Base-by-base conservation (phyloP, 2,329 filamentous ascomycete species). In the Phoma sp. region DNA sequence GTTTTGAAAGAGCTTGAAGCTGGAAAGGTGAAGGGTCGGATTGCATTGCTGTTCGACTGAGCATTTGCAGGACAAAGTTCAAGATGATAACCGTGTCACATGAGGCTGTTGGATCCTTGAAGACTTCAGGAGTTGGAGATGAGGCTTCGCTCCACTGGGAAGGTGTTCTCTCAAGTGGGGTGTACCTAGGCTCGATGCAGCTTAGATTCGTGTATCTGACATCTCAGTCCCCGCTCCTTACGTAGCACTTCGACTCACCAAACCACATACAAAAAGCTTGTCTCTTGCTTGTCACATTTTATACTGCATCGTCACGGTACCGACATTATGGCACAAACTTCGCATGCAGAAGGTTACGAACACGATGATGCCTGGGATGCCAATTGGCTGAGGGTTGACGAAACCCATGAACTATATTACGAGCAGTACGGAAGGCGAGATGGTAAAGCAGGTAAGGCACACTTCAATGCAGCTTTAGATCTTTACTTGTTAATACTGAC, bases 371-470 rank as follows among this genome's bases (percentile, higher is more conserved):
- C 74, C 14, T 77, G 74, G 57, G 69, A 75, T 40, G 30, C 49
- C 18, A 67, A 72, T 11, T 67, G 61, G 48, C 59, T 77, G 14
- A 40, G 61, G 20, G 73, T 76, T 6, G 66, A 74, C 39, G 62
- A 68, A 4, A 62, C 71, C 14, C 76, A 78, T 45, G 65, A 64
- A 34, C 47, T 77, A 7, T 69, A 74, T 58, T 78, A 77, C 57
- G 68, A 72, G 37, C 75, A 78, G 53, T 76, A 74, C 56, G 76
- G 76, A 26, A 72, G 71, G 12, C 61, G 54, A 14, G 66, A 75
- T 38, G 75, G 74, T 21, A 76, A 75, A 45, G 67, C 76, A 60
- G 72, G 76, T 77, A 63, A 34, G 14, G 12, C 2, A 7, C 5
- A 6, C 10, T 17, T 10, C 7, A 20, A 12, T 9, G 1, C 5